Percentiles rank a stretch among this genome's conserved stretches.
Evolutionary conservation across 495 filamentous ascomycete species (phyloP).

Genomic region (Aspergillus bridgeri): DNA sequence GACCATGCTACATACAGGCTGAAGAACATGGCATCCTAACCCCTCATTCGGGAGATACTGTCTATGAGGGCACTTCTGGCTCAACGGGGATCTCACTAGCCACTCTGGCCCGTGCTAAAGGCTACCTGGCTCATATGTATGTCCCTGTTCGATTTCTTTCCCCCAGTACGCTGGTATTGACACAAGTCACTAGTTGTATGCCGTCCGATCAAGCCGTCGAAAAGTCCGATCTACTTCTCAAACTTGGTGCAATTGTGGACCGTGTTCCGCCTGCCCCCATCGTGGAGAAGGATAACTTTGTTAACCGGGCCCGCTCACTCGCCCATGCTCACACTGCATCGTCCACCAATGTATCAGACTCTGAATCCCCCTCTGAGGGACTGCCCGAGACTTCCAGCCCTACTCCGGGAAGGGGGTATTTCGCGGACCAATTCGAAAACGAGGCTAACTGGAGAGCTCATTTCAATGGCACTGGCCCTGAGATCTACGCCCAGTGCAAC

Average conservation of each 20-base stretch:
- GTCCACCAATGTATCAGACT: conserved; percentile 26
- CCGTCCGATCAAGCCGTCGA: conserved; percentile 86
- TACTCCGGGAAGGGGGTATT: conserved; percentile 63
- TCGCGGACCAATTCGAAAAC: conserved; percentile 96
- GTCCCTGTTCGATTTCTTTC: conserved; percentile 10
- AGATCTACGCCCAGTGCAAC: conserved; percentile 76
- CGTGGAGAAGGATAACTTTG: conserved; percentile 84
- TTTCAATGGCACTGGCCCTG: conserved; percentile 77
- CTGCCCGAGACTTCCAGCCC: conserved; percentile 11
- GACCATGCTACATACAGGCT: conserved; percentile 46
- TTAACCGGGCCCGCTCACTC: conserved; percentile 82
- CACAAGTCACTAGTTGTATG: conserved; percentile 66
- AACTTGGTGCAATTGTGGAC: conserved; percentile 87
- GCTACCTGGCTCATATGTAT: conserved; percentile 88
- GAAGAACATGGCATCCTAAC: conserved; percentile 73
- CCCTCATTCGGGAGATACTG: conserved; percentile 80
- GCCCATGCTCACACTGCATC: conserved; percentile 66
- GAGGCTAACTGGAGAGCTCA: conserved; percentile 84
- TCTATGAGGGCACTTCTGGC: conserved; percentile 97
- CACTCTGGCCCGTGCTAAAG: conserved; percentile 78
- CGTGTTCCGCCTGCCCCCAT: conserved; percentile 89
- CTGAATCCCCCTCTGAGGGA: conserved; percentile 7
- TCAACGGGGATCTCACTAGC: conserved; percentile 93
- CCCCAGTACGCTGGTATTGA: background rate
- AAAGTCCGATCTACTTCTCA: conserved; percentile 83